Conservation (phyloP, 139 green algal species). For the Coelastrella sp. region DNA sequence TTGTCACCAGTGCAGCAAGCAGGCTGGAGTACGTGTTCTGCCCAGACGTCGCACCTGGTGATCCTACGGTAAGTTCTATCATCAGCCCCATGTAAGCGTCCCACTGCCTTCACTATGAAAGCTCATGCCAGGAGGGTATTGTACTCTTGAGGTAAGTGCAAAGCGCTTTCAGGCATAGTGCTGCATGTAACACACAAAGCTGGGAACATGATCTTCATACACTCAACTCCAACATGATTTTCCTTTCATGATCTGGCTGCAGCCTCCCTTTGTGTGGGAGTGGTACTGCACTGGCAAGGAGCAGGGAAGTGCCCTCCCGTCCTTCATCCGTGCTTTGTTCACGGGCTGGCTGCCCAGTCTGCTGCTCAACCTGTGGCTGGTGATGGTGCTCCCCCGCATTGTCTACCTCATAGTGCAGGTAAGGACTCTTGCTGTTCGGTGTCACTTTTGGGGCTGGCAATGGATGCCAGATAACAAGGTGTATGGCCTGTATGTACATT, state of each 20-base stretch:
- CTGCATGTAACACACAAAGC: no score
- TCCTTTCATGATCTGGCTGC: conserved; percentile 11
- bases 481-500: no score
- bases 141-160: not conserved
- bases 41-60: conserved; percentile 14
- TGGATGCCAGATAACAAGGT: no score
- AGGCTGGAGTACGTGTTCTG: conserved; percentile 65
- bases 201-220: no score
- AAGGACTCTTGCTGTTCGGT: no score
- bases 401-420: conserved; percentile 73
- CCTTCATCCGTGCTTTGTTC: conserved; percentile 65
- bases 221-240: not conserved
- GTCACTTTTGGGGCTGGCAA: no score
- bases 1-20: conserved; percentile 56
- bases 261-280: conserved; percentile 20
- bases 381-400: conserved; percentile 78
- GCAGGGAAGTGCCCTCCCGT: conserved; percentile 32
- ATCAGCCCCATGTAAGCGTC: no score
- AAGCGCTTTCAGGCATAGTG: no score
- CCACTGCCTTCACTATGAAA: no score
- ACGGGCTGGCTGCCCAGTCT: conserved; percentile 81
- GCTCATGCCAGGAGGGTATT: no score
- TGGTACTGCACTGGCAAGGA: conserved; percentile 74
- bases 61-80: conserved; percentile 15
- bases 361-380: conserved; percentile 87